Evolutionary conservation across 257 asterid species (phyloP), one percentile per base, ranked within the genome.

Genomic region (Solanum paucissectum): DNA sequence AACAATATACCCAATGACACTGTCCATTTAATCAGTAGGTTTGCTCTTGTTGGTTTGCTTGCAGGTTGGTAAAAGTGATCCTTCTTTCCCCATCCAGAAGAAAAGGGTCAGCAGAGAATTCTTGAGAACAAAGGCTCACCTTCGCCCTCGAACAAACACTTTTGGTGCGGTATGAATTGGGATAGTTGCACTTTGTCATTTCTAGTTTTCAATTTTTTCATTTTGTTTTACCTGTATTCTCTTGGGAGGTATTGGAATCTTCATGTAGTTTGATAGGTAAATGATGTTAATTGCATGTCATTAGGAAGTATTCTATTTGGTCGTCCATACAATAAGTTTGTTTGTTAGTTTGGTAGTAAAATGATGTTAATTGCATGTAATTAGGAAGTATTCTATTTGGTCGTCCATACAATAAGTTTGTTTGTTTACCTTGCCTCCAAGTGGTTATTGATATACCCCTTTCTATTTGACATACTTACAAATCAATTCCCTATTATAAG

Each of bases 41-140:
- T 74, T 83, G 49, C 75, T 69, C 32, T 71, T 69, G 58, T 16
- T 91, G 55, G 82, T 49, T 46, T 71, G 8, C 38, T 52, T 89
- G 69, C 88, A 97, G 99, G 93, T 97, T 89, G 99, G 99, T 73
- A 89, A 89, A 82, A 92, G 99, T 66, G 98, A 97, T 89, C 95
- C 98, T 88, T 92, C 99, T 86, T 97, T 94, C 88, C 99, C 99
- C 69, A 94, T 97, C 82, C 99, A 96, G 94, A 97, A 97, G 94
- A 97, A 97, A 92, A 93, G 94, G 90, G 99, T 96, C 89, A 97
- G 93, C 95, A 92, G 94, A 91, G 99, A 97, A 90, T 97, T 96
- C 86, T 91, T 97, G 92, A 95, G 99, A 91, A 94, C 98, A 71
- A 96, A 96, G 92, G 99, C 99, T 86, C 99, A 97, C 91, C 99